Percentiles rank a stretch among this genome's conserved stretches.
Conservation (phyloP, 176 grass and related monocot species). For the Cymbopogon citratus region DNA sequence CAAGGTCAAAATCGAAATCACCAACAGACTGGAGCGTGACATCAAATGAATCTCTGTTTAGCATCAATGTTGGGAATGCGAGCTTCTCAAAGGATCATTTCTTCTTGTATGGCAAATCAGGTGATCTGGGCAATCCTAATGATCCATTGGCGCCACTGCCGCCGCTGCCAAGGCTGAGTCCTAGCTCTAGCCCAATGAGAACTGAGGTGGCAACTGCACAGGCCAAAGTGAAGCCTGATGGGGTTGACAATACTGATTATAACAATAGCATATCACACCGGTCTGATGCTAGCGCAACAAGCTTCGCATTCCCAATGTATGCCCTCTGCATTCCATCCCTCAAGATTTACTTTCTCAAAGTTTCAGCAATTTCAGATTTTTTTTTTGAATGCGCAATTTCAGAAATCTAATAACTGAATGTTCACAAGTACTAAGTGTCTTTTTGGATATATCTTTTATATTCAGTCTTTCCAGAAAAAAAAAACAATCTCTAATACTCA, state of each 20-base stretch:
- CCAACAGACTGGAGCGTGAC: conserved; percentile 64
- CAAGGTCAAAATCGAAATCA: conserved; percentile 29
- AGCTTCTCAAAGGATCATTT: conserved; percentile 53
- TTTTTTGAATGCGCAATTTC: no score
- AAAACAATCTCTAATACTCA: not conserved
- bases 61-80: conserved; percentile 56
- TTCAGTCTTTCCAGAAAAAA: not conserved
- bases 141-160: conserved; percentile 36
- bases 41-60: conserved; percentile 84
- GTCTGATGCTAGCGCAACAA: conserved; percentile 50
- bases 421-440: not conserved
- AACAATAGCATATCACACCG: conserved; percentile 31
- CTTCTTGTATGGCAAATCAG: conserved; percentile 35
- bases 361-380: not conserved
- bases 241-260: not conserved
- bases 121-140: conserved; percentile 27
- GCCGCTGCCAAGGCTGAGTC: conserved; percentile 2
- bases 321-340: not conserved
- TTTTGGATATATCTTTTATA: not conserved
- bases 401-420: no score
- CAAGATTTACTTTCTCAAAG: not conserved
- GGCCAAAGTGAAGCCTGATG: conserved; percentile 18
- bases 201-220: not conserved
- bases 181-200: not conserved
- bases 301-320: conserved; percentile 87